Evolutionary conservation across 768 basidiomycete genomes (phyloP).

Genomic region (Serendipita sp.): DNA sequence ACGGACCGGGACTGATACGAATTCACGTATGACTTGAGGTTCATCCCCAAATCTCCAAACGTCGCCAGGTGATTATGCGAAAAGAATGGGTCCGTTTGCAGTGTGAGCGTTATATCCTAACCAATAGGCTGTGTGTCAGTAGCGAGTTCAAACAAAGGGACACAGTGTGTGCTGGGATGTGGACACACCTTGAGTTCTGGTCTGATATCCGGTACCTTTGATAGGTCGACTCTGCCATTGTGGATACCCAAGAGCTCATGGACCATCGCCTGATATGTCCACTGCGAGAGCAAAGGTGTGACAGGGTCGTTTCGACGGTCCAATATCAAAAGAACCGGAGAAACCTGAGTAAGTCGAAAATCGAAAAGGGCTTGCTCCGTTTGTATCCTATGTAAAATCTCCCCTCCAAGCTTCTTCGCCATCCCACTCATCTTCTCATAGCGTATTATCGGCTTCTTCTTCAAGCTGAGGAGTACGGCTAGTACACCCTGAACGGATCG

Average conservation of each 20-base stretch:
- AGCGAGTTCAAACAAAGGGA: not conserved
- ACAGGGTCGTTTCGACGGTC: constrained; percentile 96
- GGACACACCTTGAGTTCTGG: constrained; percentile 72
- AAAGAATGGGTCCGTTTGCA: constrained; percentile 88
- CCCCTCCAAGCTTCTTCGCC: constrained; percentile 77
- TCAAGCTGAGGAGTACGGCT: constrained; percentile 80
- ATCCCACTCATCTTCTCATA: constrained; percentile 88
- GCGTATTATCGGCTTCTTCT: constrained; percentile 88
- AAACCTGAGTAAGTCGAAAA: constrained; percentile 75
- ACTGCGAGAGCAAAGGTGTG: constrained; percentile 88
- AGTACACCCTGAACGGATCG: constrained; percentile 66
- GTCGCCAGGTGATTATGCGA: constrained; percentile 79
- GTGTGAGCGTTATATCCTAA: constrained; percentile 93
- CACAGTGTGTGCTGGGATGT: too few species aligned
- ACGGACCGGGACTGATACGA: constrained; percentile 79
- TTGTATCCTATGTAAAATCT: constrained; percentile 74
- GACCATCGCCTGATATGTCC: constrained; percentile 99
- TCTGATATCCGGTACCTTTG: constrained; percentile 66
- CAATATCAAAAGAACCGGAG: constrained; percentile 79
- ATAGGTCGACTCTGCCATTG: constrained; percentile 82
- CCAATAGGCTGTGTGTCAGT: constrained; percentile 6
- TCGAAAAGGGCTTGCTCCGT: constrained; percentile 76
- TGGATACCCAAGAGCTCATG: constrained; percentile 89
- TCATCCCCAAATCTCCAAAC: constrained; percentile 90
- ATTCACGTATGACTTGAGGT: constrained; percentile 83